Base-by-base conservation (phyloP, 176 grass and related monocot species). In the Ensete glaucum region DNA sequence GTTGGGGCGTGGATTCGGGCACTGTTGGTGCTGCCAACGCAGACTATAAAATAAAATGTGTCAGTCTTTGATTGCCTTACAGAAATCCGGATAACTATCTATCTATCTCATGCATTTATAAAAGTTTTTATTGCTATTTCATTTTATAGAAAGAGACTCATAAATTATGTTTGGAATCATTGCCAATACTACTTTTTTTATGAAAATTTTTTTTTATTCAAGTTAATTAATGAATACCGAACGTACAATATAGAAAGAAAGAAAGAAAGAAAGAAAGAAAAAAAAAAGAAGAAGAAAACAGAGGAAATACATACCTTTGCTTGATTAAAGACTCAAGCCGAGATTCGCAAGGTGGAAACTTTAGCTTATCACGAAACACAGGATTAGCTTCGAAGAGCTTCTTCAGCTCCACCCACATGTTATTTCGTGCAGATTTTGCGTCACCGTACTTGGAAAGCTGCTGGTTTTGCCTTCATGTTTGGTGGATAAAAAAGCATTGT, bases 401-500 rank as follows among this genome's bases (percentile, higher is more conserved):
- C 77, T 99, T 99, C 57, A 99, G 88, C 78, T 99, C 95, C 84
- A 99, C 74, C 19, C 94, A 88, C 95, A 99, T 99, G 78, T 94
- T 99, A 76, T 89, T 99, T 34, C 95, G 82, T 24, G 95, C 95
- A 16, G 95, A 99, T 79, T 99, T 99, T 79, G 88, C 94, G 68
- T 99, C 95, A 50, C 95, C 95, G 11, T 99, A 99, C 82, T 99
- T 99, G 52, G 95, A 99, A 68, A 99, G 84, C 79, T 99, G 95
- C 79, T 99, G 91, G 57, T 99, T 99, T 82, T 99, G 95, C 86
- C 95, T 98, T 88, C 73, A 77, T 50, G 77, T 72, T 60, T 67
- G 25, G 83, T 57, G 23, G 19, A 54, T 52, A 67, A 73, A 60
- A 78, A 3, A 23, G 76, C 50, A 11, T 11, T 11, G 16, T 17